These are phyloP conservation scores for Strobilomyces confusus DNA, from an alignment of 768 basidiomycete genomes.

Conservation along the genomic window DNA sequence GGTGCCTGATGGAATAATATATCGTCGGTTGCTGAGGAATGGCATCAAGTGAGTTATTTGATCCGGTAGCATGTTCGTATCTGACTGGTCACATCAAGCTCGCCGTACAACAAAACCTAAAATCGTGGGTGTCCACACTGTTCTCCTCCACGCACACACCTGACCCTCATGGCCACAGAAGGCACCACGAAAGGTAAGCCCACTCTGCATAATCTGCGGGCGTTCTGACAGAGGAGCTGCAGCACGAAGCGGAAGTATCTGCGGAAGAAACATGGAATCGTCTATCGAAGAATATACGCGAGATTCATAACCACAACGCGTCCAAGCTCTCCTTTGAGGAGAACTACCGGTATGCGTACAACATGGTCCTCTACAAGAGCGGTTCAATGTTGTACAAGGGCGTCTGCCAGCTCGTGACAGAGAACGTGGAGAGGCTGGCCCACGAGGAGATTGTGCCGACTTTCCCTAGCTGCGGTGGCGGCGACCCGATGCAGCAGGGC, in stretches of 20 bases:
- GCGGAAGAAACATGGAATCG: slow-evolving; percentile 80
- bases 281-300: slow-evolving; percentile 80
- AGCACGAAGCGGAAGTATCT: slow-evolving; percentile 77
- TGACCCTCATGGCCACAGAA: slow-evolving; percentile 32
- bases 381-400: slow-evolving; percentile 87
- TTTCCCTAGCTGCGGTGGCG: slow-evolving; percentile 70
- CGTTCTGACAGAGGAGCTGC: slow-evolving; percentile 5
- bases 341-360: slow-evolving; percentile 91
- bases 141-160: slow-evolving; percentile 16
- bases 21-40: slow-evolving; percentile 17
- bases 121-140: slow-evolving; percentile 38
- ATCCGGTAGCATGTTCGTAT: not conserved
- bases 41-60: slow-evolving; percentile 28
- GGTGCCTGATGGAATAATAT: slow-evolving; percentile 15
- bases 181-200: slow-evolving; percentile 44
- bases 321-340: slow-evolving; percentile 87
- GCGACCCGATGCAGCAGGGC: slow-evolving; percentile 68
- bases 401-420: slow-evolving; percentile 68
- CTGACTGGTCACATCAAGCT: slow-evolving; percentile 20
- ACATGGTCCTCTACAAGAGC: slow-evolving; percentile 85
- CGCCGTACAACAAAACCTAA: slow-evolving; percentile 35
- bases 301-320: slow-evolving; percentile 94
- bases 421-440: slow-evolving; percentile 81
- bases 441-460: slow-evolving; percentile 70
- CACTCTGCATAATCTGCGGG: not conserved